A percentile compares a stretch with the other conserved stretches of the same genome.
Evolutionary conservation across 192 early-diverging fungal species (phyloP).

Genomic region (Physocladia obscura): DNA sequence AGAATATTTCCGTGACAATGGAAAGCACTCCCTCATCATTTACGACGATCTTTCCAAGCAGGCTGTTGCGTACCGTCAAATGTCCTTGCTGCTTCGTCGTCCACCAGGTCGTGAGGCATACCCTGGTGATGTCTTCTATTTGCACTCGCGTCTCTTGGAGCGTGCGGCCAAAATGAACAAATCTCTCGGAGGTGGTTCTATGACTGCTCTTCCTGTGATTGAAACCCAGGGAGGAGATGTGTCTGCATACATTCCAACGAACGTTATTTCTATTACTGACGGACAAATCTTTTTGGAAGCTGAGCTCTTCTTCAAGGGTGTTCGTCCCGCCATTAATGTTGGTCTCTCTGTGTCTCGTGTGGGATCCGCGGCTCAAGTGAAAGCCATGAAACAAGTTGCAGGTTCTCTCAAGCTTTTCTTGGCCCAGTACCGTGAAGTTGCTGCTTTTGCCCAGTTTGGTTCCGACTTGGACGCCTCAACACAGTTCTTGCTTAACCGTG

Average conservation of each 20-base stretch:
- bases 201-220: conserved; percentile 99
- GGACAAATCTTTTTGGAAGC: conserved; percentile 99
- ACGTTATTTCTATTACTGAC: conserved; percentile 99
- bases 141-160: conserved; percentile 98
- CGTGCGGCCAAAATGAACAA: conserved; percentile 99
- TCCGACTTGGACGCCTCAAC: conserved; percentile 99
- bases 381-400: conserved; percentile 99
- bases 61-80: conserved; percentile 99
- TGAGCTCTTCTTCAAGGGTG: conserved; percentile 99
- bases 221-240: conserved; percentile 99
- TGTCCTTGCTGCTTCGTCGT: conserved; percentile 98
- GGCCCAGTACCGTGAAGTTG: conserved; percentile 97
- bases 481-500: conserved; percentile 99
- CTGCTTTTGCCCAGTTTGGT: conserved; percentile 99
- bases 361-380: conserved; percentile 99
- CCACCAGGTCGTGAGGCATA: conserved; percentile 99
- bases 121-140: conserved; percentile 99
- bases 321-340: conserved; percentile 99
- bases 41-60: conserved; percentile 99
- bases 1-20: conserved; percentile 99
- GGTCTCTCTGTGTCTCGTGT: conserved; percentile 99
- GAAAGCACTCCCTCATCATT: conserved; percentile 96
- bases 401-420: conserved; percentile 99
- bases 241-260: conserved; percentile 99
- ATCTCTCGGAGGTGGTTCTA: conserved; percentile 89